Evolutionary conservation across 2,329 filamentous ascomycete species (phyloP).

Genomic region (Neonectria hederae): DNA sequence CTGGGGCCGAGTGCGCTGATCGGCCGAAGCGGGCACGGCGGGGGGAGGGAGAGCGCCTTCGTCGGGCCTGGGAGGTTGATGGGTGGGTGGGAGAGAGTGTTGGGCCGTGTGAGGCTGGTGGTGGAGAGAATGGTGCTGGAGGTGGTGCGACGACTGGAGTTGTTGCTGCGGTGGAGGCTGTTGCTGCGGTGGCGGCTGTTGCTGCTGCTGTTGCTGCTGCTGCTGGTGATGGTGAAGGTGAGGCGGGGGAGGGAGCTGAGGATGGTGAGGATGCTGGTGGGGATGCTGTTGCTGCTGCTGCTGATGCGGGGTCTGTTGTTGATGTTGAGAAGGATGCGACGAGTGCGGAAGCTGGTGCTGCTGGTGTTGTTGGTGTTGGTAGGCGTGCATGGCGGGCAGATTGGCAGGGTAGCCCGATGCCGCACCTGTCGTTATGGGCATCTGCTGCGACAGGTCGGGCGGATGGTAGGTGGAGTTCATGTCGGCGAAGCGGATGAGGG

Average conservation of each 20-base stretch:
- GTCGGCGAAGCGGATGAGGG: background rate
- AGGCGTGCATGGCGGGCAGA: constrained; percentile 36
- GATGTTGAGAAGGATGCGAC: constrained; percentile 30
- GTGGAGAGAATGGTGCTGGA: constrained; percentile 35
- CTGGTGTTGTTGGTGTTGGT: constrained; percentile 34
- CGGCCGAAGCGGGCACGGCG: constrained; percentile 27
- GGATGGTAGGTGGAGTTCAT: constrained; percentile 47
- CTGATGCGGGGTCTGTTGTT: constrained; percentile 25
- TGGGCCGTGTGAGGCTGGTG: constrained; percentile 39
- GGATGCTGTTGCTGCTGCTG: constrained; percentile 22
- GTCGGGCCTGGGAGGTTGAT: constrained; percentile 38
- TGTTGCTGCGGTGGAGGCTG: constrained; percentile 21
- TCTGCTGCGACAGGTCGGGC: constrained; percentile 46
- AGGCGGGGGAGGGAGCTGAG: constrained; percentile 18
- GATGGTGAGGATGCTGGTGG: constrained; percentile 26
- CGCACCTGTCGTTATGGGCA: constrained; percentile 36
- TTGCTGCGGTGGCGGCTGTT: constrained; percentile 21
- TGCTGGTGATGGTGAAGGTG: constrained; percentile 33
- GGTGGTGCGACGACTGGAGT: constrained; percentile 11
- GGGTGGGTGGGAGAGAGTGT: constrained; percentile 37
- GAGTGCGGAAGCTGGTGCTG: constrained; percentile 35
- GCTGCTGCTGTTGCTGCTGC: constrained; percentile 25
- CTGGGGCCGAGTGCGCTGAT: constrained; percentile 28
- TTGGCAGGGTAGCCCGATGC: constrained; percentile 38
- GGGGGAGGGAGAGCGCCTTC: constrained; percentile 31